Evolutionary conservation across 352 stramenopile species (phyloP).

Genomic region (Phytopythium helicoides): DNA sequence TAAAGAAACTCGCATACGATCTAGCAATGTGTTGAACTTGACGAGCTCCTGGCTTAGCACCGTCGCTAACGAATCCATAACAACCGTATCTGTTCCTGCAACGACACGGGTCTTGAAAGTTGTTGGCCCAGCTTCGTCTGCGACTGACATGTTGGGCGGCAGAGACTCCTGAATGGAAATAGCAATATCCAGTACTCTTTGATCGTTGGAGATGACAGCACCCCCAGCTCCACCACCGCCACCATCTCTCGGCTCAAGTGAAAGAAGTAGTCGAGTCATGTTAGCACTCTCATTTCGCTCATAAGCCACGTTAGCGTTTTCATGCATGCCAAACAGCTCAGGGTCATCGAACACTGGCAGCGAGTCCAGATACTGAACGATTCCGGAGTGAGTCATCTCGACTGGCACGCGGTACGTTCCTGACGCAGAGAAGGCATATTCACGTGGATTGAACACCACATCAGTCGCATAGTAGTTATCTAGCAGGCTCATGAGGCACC

Average conservation of each 20-base stretch:
- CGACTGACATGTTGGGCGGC: conserved; percentile 56
- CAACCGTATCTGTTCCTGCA: conserved; percentile 53
- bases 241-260: conserved; percentile 85
- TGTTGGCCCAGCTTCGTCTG: conserved; percentile 84
- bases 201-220: conserved; percentile 78
- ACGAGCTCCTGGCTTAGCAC: conserved; percentile 93
- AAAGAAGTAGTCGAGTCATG: conserved; percentile 89
- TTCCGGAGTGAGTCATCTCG: conserved; percentile 33
- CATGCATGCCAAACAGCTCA: conserved; percentile 96
- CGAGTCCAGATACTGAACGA: conserved; percentile 80
- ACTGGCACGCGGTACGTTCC: conserved; percentile 87
- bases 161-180: conserved; percentile 63
- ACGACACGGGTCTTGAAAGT: conserved; percentile 90
- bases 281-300: conserved; percentile 88
- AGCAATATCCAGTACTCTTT: conserved; percentile 79
- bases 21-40: conserved; percentile 92
- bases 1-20: conserved; percentile 80
- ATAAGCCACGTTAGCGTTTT: conserved; percentile 95
- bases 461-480: conserved; percentile 89
- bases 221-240: conserved; percentile 25
- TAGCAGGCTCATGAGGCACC: conserved; percentile 92
- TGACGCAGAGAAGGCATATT: conserved; percentile 88
- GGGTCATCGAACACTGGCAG: conserved; percentile 89
- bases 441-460: conserved; percentile 50
- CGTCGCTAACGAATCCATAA: conserved; percentile 92